A percentile compares a stretch with the other conserved stretches of the same genome.
phyloP scores from a whole-genome alignment of 805 yeast genomes.

The Komagataella ulmi region DNA sequence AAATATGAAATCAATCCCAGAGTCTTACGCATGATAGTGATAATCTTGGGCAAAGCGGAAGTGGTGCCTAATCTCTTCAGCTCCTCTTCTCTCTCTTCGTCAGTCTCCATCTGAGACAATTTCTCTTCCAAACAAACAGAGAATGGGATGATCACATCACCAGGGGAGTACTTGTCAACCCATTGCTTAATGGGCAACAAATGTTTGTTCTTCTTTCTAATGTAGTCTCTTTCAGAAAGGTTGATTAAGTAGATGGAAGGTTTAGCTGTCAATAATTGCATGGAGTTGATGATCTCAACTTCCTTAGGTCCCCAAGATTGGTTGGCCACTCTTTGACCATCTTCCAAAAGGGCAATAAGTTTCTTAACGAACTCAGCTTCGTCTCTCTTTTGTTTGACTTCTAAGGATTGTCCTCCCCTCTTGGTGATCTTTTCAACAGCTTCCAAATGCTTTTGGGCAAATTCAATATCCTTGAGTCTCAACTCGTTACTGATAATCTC shows the following conservation, averaged over 20 bases:
- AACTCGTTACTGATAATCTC: slow-evolving; percentile 85
- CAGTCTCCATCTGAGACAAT: slow-evolving; percentile 76
- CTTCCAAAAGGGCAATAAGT: slow-evolving; percentile 49
- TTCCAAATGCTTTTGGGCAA: slow-evolving; percentile 50
- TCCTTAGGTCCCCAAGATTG: slow-evolving; percentile 52
- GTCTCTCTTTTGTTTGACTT: slow-evolving; percentile 50
- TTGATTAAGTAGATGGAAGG: slow-evolving; percentile 76
- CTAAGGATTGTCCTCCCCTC: slow-evolving; percentile 54
- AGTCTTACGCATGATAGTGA: slow-evolving; percentile 50
- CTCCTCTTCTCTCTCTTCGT: slow-evolving; percentile 23
- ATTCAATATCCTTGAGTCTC: slow-evolving; percentile 93
- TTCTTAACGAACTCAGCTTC: slow-evolving; percentile 44
- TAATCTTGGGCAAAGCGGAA: slow-evolving; percentile 50
- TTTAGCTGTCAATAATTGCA: slow-evolving; percentile 73
- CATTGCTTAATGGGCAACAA: slow-evolving; percentile 40
- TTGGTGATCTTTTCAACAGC: slow-evolving; percentile 40
- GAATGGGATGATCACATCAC: slow-evolving; percentile 81
- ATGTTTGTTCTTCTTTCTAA: slow-evolving; percentile 37
- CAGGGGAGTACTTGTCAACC: slow-evolving; percentile 56
- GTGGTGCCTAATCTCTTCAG: slow-evolving; percentile 21
- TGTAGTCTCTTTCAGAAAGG: slow-evolving; percentile 58
- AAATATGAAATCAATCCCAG: slow-evolving; percentile 69
- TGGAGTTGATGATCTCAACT: slow-evolving; percentile 50
- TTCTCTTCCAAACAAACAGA: slow-evolving; percentile 88
- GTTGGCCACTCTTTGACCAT: slow-evolving; percentile 48